Base-by-base conservation (phyloP, 345 rosid species). In the Citrus unshiu region DNA sequence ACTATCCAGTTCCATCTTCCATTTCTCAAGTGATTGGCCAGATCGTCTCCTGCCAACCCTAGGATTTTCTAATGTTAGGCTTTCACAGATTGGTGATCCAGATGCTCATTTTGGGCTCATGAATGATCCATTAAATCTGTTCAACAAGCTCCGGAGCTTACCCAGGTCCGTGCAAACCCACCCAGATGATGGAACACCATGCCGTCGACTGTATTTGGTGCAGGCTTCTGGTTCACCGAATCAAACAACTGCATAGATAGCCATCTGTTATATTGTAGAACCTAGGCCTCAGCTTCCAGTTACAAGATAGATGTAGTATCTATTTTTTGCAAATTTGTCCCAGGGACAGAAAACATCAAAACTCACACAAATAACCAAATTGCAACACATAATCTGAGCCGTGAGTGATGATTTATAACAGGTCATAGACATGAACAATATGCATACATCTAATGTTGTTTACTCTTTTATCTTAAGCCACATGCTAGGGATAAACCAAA, bases 11-110 rank as follows among this genome's bases (percentile, higher is more conserved):
- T 91, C 98, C 51, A 84, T 85, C 79, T 95, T 89, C 89, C 89
- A 90, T 62, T 95, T 95, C 84, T 89, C 93, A 77, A 89, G 98
- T 80, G 98, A 93, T 84, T 93, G 98, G 99, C 99, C 99, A 27
- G 98, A 95, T 61, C 92, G 87, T 70, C 91, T 92, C 27, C 88
- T 95, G 67, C 98, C 98, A 77, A 81, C 99, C 58, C 78, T 95
- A 25, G 99, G 99, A 68, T 93, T 93, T 85, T 86, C 98, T 78
- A 77, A 91, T 61, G 99, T 93, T 66, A 87, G 78, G 67, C 95
- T 95, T 85, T 93, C 98, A 72, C 97, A 95, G 79, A 93, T 92
- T 60, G 99, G 99, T 68, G 95, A 93, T 68, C 92, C 99, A 57
- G 97, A 93, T 84, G 99, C 98, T 19, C 86, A 95, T 80, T 95